Conservation (phyloP, 179 eudicot species). For the Carnegiea gigantea region DNA sequence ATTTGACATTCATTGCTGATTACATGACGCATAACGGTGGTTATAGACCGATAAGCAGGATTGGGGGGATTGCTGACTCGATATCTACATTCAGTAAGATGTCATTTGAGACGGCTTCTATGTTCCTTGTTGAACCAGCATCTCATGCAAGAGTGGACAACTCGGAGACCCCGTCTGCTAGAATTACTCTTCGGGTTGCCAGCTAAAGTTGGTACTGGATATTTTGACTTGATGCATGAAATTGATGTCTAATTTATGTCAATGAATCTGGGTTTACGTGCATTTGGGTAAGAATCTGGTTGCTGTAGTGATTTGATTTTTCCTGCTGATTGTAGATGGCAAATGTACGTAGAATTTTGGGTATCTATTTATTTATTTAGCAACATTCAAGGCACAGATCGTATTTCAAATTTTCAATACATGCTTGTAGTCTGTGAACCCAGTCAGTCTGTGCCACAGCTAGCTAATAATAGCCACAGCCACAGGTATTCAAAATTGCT, state of each 20-base stretch:
- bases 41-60: constrained; percentile 74
- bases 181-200: constrained; percentile 88
- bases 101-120: constrained; percentile 88
- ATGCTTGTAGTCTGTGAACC: too few species aligned
- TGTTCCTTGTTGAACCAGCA: constrained; percentile 75
- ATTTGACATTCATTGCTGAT: constrained; percentile 81
- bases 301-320: background rate
- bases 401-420: too few species aligned
- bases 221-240: constrained; percentile 81
- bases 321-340: background rate
- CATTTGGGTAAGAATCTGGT: too few species aligned
- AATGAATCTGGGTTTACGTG: too few species aligned
- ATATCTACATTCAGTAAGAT: constrained; percentile 73
- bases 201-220: constrained; percentile 89
- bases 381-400: too few species aligned
- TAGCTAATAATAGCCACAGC: too few species aligned
- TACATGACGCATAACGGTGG: constrained; percentile 88
- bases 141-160: constrained; percentile 49
- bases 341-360: background rate
- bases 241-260: constrained; percentile 34
- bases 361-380: background rate
- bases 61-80: constrained; percentile 75
- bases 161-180: constrained; percentile 85
- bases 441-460: too few species aligned
- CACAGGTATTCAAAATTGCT: too few species aligned